phyloP scores from a whole-genome alignment of 805 yeast species.

The Zygosaccharomyces gambellarensis region DNA sequence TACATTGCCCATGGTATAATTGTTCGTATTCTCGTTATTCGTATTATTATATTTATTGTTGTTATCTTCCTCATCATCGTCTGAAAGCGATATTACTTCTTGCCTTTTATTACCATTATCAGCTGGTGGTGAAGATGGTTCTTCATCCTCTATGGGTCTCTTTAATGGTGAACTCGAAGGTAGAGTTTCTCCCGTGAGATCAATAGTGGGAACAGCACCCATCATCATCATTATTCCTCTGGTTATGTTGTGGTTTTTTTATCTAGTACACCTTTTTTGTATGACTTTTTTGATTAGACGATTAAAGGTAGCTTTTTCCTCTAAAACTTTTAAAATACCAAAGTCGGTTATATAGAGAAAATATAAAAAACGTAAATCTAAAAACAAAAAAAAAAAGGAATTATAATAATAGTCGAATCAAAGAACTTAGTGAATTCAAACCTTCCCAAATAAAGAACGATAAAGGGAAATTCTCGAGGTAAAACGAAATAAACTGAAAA shows the following conservation, averaged over 20 bases:
- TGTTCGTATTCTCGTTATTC: not conserved
- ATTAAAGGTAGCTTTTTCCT: not conserved
- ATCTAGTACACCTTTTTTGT: not conserved
- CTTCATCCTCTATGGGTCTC: constrained; percentile 2
- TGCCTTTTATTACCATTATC: not conserved
- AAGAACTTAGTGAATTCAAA: not conserved
- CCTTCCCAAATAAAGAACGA: not conserved
- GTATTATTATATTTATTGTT: not conserved
- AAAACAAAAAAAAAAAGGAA: not conserved
- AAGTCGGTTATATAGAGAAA: not conserved
- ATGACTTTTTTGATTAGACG: not conserved
- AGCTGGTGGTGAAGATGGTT: constrained; percentile 1
- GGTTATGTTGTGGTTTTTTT: not conserved
- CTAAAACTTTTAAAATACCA: not conserved
- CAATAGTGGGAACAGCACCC: constrained; percentile 18
- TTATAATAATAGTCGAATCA: constrained; percentile 6
- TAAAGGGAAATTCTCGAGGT: not conserved
- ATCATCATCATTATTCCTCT: not conserved
- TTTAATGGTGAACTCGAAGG: constrained; percentile 3
- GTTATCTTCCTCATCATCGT: not conserved
- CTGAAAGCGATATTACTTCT: constrained; percentile 3
- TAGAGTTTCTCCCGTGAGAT: constrained; percentile 16
- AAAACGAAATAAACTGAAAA: not conserved
- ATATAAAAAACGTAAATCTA: not conserved
- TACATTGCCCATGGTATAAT: too few species aligned